These are phyloP conservation scores for Colletotrichum sp. DNA, from an alignment of 2,329 filamentous ascomycete species.

Conservation along the genomic window DNA sequence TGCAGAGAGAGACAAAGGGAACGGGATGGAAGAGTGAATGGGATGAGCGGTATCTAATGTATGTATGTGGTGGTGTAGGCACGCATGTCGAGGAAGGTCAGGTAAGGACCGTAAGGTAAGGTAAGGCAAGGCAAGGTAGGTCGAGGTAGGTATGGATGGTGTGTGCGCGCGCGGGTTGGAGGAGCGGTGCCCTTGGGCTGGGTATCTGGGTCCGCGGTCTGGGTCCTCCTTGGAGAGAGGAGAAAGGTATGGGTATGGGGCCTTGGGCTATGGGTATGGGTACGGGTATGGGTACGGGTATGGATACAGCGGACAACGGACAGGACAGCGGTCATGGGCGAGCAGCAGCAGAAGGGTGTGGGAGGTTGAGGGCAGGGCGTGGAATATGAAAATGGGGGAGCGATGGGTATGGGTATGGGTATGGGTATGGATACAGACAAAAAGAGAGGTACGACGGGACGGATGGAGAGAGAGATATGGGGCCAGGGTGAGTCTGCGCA, in stretches of 20 bases:
- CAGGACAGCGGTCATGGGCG: background rate
- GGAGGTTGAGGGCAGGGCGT: background rate
- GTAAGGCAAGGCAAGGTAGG: background rate
- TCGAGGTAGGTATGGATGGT: background rate
- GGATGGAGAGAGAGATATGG: background rate
- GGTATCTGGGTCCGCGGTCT: constrained; percentile 11
- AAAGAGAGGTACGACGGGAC: background rate
- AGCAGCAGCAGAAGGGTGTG: background rate
- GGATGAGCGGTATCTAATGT: constrained; percentile 23
- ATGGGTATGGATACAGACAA: background rate
- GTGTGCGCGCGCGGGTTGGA: constrained; percentile 7
- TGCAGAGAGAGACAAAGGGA: background rate
- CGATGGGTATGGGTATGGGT: background rate
- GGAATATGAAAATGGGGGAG: constrained; percentile 10
- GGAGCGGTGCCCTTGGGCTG: constrained; percentile 15
- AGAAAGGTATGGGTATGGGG: background rate
- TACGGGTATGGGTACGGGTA: background rate
- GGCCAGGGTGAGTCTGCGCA: background rate
- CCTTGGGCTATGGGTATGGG: background rate
- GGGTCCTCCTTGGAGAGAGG: constrained; percentile 12
- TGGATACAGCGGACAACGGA: background rate
- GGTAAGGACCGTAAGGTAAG: background rate
- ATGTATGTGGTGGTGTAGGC: constrained; percentile 9
- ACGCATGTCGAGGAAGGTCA: constrained; percentile 9
- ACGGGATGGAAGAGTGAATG: constrained; percentile 7